Conservation (phyloP, 106 monocot genomes). For the Dendrobium nobile region DNA sequence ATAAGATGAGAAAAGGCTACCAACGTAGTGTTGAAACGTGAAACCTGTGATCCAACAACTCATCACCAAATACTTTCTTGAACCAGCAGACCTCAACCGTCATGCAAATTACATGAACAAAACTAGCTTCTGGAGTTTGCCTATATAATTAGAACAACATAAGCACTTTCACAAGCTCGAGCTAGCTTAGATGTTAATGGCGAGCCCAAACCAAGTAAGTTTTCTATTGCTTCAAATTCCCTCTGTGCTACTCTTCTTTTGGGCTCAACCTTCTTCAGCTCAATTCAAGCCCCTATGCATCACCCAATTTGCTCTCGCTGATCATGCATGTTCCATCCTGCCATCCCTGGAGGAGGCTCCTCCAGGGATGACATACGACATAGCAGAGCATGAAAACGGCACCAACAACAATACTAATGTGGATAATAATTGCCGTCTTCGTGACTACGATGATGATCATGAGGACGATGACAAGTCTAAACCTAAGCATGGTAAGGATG, state of each 20-base stretch:
- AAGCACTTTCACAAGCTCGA: background rate
- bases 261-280: background rate
- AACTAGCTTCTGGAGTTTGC: background rate
- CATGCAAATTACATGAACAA: background rate
- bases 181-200: background rate
- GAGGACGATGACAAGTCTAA: conserved; percentile 3
- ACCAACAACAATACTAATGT: background rate
- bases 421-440: background rate
- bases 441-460: conserved; percentile 3
- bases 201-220: background rate
- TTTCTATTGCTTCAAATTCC: background rate
- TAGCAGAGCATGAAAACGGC: background rate
- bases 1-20: too few species aligned
- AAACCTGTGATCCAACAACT: background rate
- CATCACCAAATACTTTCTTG: background rate
- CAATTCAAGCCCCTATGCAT: conserved; percentile 19
- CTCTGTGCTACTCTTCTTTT: background rate
- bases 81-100: background rate
- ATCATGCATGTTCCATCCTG: conserved; percentile 26
- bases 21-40: background rate
- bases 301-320: conserved; percentile 36
- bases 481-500: conserved; percentile 2
- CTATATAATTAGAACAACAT: background rate
- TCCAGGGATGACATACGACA: background rate
- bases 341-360: background rate